Evolutionary conservation across 345 rosid genomes (phyloP).

Genomic region (Nasturtium officinale): DNA sequence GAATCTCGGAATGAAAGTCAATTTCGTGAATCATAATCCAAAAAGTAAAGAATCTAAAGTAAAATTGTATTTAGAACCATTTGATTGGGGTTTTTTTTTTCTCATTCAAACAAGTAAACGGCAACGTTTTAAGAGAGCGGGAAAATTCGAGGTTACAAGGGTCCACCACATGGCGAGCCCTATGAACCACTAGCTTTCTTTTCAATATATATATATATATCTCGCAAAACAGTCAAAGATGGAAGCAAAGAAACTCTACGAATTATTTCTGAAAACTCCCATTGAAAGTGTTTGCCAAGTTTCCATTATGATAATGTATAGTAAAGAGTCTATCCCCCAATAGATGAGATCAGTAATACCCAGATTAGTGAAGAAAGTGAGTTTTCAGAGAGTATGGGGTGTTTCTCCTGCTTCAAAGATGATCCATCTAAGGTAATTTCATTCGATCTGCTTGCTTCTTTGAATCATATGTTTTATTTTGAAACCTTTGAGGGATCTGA

Average conservation of each 20-base stretch:
- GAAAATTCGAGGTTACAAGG: no score
- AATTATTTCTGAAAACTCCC: background rate
- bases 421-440: conserved; percentile 22
- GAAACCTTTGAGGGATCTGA: conserved; percentile 12
- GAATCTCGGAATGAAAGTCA: no score
- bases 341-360: no score
- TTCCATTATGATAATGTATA: background rate
- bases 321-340: background rate
- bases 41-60: no score
- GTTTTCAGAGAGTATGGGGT: conserved; percentile 27
- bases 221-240: conserved; percentile 16
- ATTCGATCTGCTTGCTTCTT: background rate
- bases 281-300: no score
- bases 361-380: conserved; percentile 3
- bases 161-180: no score
- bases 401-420: conserved; percentile 5
- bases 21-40: no score
- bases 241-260: background rate
- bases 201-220: background rate
- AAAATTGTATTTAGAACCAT: no score
- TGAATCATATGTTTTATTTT: background rate
- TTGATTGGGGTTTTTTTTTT: no score
- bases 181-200: background rate
- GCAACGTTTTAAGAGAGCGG: no score
- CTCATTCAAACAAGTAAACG: no score